Base-by-base conservation (phyloP, 2,329 filamentous ascomycete species). In the Grosmannia penicillata region DNA sequence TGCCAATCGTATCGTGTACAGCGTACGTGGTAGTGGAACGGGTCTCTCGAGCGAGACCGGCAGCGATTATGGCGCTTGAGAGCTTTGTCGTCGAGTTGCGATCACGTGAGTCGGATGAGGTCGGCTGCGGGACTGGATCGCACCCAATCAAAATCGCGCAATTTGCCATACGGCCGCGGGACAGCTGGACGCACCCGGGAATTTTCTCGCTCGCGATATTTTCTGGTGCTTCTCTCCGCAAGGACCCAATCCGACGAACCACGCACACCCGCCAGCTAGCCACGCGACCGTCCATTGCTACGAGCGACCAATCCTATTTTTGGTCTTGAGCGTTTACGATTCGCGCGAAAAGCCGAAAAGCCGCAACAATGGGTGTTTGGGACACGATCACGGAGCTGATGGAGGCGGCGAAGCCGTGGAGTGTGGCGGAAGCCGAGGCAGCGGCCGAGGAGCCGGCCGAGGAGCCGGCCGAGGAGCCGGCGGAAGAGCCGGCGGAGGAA, bases 351-450 rank as follows among this genome's bases (percentile, higher is more conserved):
- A 17, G 11, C 14, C 18, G n/a, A 8, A 18, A 6, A 22, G n/a
- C 17, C 10, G 18, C 34, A 18, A 39, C 58, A 59, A 79, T 79
- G 75, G 74, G 72, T 64, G 66, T 78, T 63, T 78, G 73, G 70
- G 72, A 78, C 59, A 61, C 68, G 49, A 67, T 76, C 53, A 66
- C 65, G 54, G 75, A 78, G 56, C 62, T 79, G 55, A 61, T 76
- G 54, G 72, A 77, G 61, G 73, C 73, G 46, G 73, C 70, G 49
- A 65, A 68, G 62, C 75, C 75, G 56, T 79, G 75, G 75, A 65
- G 63, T 56, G 68, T 68, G 48, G 73, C 66, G 49, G 70, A 78
- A 58, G 75, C 75, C 49, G 75, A 79, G 62, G 73, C 74, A 68
- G 65, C 75, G 68, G 64, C 74, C 67, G 63, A 47, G 39, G 39